phyloP scores from a whole-genome alignment of 495 filamentous ascomycete genomes.

The Neurospora pannonica region DNA sequence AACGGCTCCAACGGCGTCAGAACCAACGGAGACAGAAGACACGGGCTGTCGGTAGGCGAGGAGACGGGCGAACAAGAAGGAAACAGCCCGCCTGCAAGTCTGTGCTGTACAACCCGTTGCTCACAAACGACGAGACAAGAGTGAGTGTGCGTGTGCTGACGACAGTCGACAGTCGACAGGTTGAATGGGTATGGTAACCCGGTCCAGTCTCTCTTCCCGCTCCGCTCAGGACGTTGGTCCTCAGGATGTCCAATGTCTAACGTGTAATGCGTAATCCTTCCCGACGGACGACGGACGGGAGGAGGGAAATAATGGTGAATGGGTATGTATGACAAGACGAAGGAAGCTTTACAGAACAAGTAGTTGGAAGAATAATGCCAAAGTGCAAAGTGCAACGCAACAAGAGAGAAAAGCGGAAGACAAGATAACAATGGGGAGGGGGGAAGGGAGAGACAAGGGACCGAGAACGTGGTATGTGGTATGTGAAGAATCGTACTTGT shows the following conservation, averaged over 20 bases:
- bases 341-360: neutral
- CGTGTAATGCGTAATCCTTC: neutral
- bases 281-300: neutral
- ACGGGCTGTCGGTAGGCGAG: neutral
- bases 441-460: neutral
- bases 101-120: neutral
- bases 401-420: too few relatives aligned
- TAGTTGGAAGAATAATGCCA: neutral
- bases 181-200: neutral
- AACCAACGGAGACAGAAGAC: neutral
- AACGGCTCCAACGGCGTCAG: neutral
- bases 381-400: neutral
- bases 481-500: neutral
- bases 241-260: neutral
- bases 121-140: neutral
- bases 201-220: neutral
- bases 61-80: neutral
- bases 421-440: constrained; percentile 8
- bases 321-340: neutral
- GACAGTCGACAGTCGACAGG: neutral
- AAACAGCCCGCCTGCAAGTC: neutral
- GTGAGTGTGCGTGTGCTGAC: neutral
- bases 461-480: neutral
- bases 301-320: neutral
- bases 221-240: neutral